Evolutionary conservation across 768 basidiomycete genomes (phyloP), one percentile per base, ranked within the genome.

Genomic region (Collybia sp.): DNA sequence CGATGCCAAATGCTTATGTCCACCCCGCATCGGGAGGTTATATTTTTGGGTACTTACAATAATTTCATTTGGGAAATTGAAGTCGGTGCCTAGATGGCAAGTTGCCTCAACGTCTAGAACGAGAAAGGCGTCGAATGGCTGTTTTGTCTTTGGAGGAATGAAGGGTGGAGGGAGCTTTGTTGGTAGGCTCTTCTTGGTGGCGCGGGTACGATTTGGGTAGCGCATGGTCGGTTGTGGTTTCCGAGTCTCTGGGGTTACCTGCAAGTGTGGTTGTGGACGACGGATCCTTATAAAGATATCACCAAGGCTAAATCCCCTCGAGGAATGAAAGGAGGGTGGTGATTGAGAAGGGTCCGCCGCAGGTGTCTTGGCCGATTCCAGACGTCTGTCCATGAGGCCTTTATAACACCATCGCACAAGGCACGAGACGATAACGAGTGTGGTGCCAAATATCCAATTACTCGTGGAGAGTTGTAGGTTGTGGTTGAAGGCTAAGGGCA

Each of bases 61-160:
- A 45, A 98, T 93, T 68, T 98, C 95, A 64, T 96, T 96, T 2
- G 94, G 89, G 67, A 83, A 95, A 45, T 84, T 78, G 52, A 92
- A 89, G 55, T 76, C 75, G 30, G 80, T 75, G 32, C 84, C 86
- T 54, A 62, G 63, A 37, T 75, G 60, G 55, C 92, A 94, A 2
- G 92, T 94, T 11, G 83, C 92, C 61, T 94, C 92, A 43, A 94
- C 85, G 55, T 97, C 94, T 45, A 95, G 72, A 31, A 96, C 85
- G 13, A 96, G 78, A 58, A 92, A 92, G 4, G 78, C 80, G 40
- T 93, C 89, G 57, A 80, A 88, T 0, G 78, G 62, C 48, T 79
- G 76, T 43, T 63, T 65, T 19, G 57, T 43, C 40, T 52, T 60
- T 15, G 54, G 57, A 10, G 44, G 40, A 25, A 25, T 25, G 3